Conservation (phyloP, 305 asterid genomes). For the Solanum hybrid region DNA sequence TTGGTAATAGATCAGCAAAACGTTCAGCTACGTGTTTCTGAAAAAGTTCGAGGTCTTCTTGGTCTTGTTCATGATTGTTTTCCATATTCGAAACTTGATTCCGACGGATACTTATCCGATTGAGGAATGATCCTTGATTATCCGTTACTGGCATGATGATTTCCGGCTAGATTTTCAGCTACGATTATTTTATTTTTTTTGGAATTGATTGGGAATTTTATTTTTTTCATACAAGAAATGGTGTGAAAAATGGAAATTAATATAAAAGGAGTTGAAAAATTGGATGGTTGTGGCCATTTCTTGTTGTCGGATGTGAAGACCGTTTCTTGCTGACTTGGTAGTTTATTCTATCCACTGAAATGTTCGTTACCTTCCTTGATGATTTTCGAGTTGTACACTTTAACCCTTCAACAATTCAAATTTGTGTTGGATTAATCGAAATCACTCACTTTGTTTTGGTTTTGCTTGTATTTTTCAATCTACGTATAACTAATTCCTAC, state of each 20-base stretch:
- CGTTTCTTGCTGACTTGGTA: constrained; percentile 1
- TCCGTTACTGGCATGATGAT: constrained; percentile 54
- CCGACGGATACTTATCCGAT: constrained; percentile 92
- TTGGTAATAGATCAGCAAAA: constrained; percentile 46
- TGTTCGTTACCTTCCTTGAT: background rate
- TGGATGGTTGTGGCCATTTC: constrained; percentile 6
- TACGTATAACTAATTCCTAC: rapidly evolving
- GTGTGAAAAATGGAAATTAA: background rate
- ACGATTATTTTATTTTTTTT: background rate
- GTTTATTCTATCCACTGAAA: background rate
- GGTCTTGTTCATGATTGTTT: constrained; percentile 42
- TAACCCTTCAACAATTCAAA: background rate
- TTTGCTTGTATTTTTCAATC: background rate
- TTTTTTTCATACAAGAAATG: background rate
- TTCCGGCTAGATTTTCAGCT: background rate
- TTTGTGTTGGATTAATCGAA: background rate
- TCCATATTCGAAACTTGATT: constrained; percentile 52
- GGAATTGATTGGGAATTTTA: background rate
- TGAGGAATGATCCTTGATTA: constrained; percentile 59
- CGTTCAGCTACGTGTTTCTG: constrained; percentile 63
- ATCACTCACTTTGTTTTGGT: background rate
- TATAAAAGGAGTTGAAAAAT: background rate
- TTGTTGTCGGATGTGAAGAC: background rate
- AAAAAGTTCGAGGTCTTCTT: constrained; percentile 64
- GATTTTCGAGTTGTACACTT: background rate